Base-by-base conservation (phyloP, 805 yeast genomes). In the Brettanomyces custersianus region DNA sequence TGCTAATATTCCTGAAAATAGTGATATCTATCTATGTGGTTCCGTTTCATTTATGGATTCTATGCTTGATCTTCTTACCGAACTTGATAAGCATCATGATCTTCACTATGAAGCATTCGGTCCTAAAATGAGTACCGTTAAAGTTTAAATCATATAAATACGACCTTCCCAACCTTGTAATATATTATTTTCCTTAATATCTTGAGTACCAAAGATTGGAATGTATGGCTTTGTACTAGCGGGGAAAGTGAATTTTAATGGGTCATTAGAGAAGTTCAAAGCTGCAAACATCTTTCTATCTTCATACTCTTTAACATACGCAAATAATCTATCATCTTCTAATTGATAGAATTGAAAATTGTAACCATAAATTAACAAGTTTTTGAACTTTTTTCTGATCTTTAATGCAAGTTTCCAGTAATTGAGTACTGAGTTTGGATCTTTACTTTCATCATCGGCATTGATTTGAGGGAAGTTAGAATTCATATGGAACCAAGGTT, bases 401-500 rank as follows among this genome's bases (percentile, higher is more conserved):
- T 46, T 44, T 43, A 73, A 48, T 5, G 68, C 61, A 41, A 58
- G 55, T 41, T 59, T 60, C 66, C 70, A 72, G 55, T 68, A 72
- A 40, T 52, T 47, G 43, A 63, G 58, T 21, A 70, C 57, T 0
- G 77, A 71, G 30, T 63, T 43, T 5, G 68, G 65, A 47, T 72
- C 73, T 31, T 59, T 42, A 13, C 56, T 48, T 49, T 72, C 75
- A 4, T 61, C 51, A 5, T 59, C 65, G 17, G 64, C 77, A 41
- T 74, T 74, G 48, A 72, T 62, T 34, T 64, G 65, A 40, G 50
- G 53, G 55, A 65, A 72, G 47, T 66, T 66, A 40, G 68, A 74
- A 44, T 70, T 68, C 44, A 67, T 66, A 40, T 60, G 55, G 56
- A 66, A 71, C 79, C 80, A 73, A 13, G 79, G 78, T 41, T 54